These are phyloP conservation scores for Simplicillium sp. DNA, from an alignment of 2,329 filamentous ascomycete genomes.

Conservation along the genomic window DNA sequence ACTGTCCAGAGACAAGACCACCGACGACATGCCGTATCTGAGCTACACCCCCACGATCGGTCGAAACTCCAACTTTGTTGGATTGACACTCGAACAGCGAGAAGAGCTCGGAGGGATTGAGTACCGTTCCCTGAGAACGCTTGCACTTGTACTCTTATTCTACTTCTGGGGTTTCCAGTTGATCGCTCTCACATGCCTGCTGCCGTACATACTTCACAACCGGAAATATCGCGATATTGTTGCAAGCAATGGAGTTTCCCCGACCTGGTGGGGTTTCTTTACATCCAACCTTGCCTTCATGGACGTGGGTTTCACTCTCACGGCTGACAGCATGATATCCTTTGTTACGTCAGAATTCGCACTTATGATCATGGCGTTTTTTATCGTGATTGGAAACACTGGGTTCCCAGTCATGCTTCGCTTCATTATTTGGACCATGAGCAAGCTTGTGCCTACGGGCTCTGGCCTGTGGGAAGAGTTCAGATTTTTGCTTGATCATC, in stretches of 20 bases:
- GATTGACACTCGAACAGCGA: constrained; percentile 79
- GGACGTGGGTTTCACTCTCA: constrained; percentile 89
- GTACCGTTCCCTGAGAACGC: constrained; percentile 81
- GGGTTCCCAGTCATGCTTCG: constrained; percentile 92
- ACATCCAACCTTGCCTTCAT: constrained; percentile 84
- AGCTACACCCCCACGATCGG: constrained; percentile 90
- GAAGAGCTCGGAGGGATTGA: constrained; percentile 96
- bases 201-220: constrained; percentile 70
- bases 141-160: constrained; percentile 65
- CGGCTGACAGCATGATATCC: constrained; percentile 85
- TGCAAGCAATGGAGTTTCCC: constrained; percentile 48
- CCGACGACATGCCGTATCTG: constrained; percentile 71
- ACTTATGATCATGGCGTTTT: constrained; percentile 68
- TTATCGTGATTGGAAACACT: constrained; percentile 92
- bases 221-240: constrained; percentile 56
- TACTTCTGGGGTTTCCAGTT: constrained; percentile 83
- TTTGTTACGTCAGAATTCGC: constrained; percentile 72
- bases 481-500: constrained; percentile 84
- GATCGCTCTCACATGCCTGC: constrained; percentile 61
- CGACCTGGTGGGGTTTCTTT: constrained; percentile 88
- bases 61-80: constrained; percentile 86
- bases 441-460: constrained; percentile 52
- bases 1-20: constrained; percentile 40
- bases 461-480: constrained; percentile 83
- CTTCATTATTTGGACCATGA: constrained; percentile 78